Base-by-base conservation (phyloP, 805 yeast genomes). In the Myxozyma geophila region DNA sequence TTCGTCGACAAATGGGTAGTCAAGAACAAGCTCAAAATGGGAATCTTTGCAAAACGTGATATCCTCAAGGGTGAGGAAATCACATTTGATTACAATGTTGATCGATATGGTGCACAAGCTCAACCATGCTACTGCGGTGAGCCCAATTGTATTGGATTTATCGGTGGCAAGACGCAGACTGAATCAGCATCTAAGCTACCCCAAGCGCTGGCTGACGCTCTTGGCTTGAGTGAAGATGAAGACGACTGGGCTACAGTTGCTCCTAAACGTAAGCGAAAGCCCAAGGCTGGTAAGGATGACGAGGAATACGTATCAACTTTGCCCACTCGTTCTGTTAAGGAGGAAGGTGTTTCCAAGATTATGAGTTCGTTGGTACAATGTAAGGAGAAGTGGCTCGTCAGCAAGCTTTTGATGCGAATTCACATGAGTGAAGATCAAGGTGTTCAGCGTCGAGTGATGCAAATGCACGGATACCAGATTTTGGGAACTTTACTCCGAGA, bases 1-100 rank as follows among this genome's bases (percentile, higher is more conserved):
- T 90, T 84, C 71, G 97, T 93, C 49, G 97, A 93, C 75, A 93
- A 93, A 78, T 93, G 99, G 99, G 95, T 92, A 17, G 98, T 93
- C 13, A 92, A 92, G 36, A 90, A 89, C 64, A 88, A 90, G 74
- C 80, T 91, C 62, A 82, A 91, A 68, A 95, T 95, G 98, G 99
- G 98, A 36, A 89, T 93, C 28, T 95, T 93, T 74, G 90, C 98
- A 56, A 89, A 89, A 70, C 80, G 96, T 67, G 76, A 80, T 35
- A 90, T 93, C 58, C 51, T 68, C 7, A 75, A 76, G 63, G 97
- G 97, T 59, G 98, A 95, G 75, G 99, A 93, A 74, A 85, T 93
- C 69, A 90, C 98, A 0, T 89, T 89, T 75, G 92, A 89, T 73
- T 93, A 93, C 76, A 93, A 93, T 72, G 98, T 95, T 40, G 99